Evolutionary conservation across 1,284 basidiomycete species (phyloP).

Genomic region (Puccinia polysora): DNA sequence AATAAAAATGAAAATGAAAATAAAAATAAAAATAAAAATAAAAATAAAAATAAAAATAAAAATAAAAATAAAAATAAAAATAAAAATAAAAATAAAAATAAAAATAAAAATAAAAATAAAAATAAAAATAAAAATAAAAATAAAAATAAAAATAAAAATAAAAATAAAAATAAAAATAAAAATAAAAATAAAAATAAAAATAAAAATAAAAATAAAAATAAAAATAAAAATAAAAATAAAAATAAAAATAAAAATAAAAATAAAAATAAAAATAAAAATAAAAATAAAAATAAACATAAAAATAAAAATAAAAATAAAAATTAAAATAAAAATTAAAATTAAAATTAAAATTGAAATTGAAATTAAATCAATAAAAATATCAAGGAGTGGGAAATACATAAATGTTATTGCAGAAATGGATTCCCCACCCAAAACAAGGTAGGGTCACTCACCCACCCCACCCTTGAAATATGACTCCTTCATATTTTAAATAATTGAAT

Average conservation of each 20-base stretch:
- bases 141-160: background rate
- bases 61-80: background rate
- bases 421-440: no score
- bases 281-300: no score
- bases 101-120: background rate
- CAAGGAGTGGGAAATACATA: no score
- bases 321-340: no score
- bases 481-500: no score
- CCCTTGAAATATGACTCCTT: no score
- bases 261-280: conserved; percentile 1
- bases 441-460: no score
- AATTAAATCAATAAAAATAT: no score
- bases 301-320: no score
- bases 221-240: background rate
- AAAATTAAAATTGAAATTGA: no score
- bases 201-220: background rate
- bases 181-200: background rate
- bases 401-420: no score
- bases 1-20: background rate
- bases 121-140: background rate
- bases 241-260: background rate
- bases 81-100: background rate
- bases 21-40: no score
- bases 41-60: background rate
- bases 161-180: background rate